These are phyloP conservation scores for Dacryopinax spathularia DNA, from an alignment of 768 basidiomycete genomes.

Conservation along the genomic window DNA sequence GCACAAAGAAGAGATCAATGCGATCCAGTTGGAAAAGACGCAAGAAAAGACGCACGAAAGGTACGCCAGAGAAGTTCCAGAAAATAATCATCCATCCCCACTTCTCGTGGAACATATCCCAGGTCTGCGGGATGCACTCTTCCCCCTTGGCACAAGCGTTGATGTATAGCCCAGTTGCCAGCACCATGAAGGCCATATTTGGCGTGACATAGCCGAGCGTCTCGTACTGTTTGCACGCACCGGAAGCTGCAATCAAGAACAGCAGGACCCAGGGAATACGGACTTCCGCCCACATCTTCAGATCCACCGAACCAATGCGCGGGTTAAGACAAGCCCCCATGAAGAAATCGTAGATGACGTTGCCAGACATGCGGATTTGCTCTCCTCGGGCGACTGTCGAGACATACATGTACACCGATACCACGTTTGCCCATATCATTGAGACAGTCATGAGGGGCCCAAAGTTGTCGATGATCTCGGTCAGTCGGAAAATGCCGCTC, in stretches of 20 bases:
- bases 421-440: slow-evolving; percentile 77
- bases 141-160: slow-evolving; percentile 94
- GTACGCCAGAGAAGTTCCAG: slow-evolving; percentile 91
- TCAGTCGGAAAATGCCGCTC: slow-evolving; percentile 73
- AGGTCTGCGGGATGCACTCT: slow-evolving; percentile 89
- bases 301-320: slow-evolving; percentile 73
- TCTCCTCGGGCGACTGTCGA: slow-evolving; percentile 61
- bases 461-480: slow-evolving; percentile 90
- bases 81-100: slow-evolving; percentile 98
- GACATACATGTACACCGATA: slow-evolving; percentile 71
- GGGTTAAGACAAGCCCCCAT: slow-evolving; percentile 96
- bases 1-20: background rate
- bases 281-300: slow-evolving; percentile 99
- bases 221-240: slow-evolving; percentile 92
- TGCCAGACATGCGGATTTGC: slow-evolving; percentile 87
- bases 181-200: slow-evolving; percentile 95
- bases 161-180: slow-evolving; percentile 91
- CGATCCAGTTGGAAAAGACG: background rate
- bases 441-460: slow-evolving; percentile 91
- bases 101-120: slow-evolving; percentile 99
- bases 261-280: slow-evolving; percentile 94
- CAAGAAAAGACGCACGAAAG: slow-evolving; percentile 36
- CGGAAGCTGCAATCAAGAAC: slow-evolving; percentile 83
- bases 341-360: slow-evolving; percentile 85
- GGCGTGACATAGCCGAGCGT: slow-evolving; percentile 81